Conservation (phyloP, 2,329 filamentous ascomycete species). For the Colletotrichum theobromicola region DNA sequence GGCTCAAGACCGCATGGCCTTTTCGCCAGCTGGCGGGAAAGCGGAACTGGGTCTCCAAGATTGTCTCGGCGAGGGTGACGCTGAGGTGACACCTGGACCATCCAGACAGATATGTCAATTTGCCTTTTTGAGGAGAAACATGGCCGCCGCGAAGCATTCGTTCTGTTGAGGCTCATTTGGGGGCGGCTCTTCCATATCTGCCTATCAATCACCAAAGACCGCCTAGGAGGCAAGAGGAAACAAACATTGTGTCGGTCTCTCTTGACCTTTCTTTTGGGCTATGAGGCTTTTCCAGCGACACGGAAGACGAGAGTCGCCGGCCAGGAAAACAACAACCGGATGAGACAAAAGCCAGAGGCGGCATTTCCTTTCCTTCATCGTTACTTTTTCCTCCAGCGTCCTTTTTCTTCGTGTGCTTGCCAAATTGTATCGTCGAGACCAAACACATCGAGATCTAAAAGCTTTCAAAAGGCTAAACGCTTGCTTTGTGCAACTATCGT, state of each 20-base stretch:
- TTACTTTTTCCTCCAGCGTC: conserved; percentile 1
- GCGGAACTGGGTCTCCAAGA: background rate
- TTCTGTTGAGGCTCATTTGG: background rate
- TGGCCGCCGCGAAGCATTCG: background rate
- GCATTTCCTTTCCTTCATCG: background rate
- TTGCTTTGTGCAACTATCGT: background rate
- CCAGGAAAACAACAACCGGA: background rate
- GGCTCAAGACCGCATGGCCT: background rate
- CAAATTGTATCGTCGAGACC: background rate
- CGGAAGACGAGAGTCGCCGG: background rate
- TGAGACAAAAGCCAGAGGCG: background rate
- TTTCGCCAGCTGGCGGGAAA: background rate
- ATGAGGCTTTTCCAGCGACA: background rate
- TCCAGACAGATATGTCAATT: background rate
- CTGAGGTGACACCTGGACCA: background rate
- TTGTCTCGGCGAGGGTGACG: background rate
- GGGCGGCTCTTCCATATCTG: background rate
- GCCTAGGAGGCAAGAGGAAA: conserved; percentile 9
- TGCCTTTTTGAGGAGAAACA: background rate
- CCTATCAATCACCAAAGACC: background rate
- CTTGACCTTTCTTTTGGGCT: background rate
- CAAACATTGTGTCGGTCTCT: background rate
- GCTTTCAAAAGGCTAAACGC: background rate
- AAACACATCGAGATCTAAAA: conserved; percentile 5
- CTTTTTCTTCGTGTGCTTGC: background rate